Percentiles rank a stretch among this genome's conserved stretches.
phyloP scores from a whole-genome alignment of 257 asterid species.

The Echites panduratus region DNA sequence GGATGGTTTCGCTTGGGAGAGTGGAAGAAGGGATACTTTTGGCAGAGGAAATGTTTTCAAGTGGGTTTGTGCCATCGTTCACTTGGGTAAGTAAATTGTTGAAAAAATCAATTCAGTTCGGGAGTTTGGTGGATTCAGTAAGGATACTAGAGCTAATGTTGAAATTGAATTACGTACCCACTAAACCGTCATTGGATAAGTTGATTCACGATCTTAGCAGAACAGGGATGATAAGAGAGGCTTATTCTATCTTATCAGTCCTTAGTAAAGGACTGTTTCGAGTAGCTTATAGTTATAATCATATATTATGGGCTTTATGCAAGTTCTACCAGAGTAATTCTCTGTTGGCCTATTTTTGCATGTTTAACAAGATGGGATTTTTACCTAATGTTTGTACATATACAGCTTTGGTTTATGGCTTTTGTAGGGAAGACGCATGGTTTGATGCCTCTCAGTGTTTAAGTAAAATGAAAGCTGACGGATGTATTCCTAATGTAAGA shows the following conservation, averaged over 20 bases:
- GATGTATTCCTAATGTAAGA: slow-evolving; percentile 36
- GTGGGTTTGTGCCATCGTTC: slow-evolving; percentile 43
- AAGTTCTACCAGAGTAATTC: slow-evolving; percentile 25
- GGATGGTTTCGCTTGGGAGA: slow-evolving; percentile 31
- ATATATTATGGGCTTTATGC: slow-evolving; percentile 52
- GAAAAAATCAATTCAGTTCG: slow-evolving; percentile 33
- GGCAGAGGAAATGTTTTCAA: slow-evolving; percentile 38
- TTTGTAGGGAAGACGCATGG: slow-evolving; percentile 43
- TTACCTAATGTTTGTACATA: slow-evolving; percentile 35
- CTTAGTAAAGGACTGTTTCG: slow-evolving; percentile 25
- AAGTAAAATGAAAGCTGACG: slow-evolving; percentile 37
- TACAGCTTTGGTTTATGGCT: slow-evolving; percentile 54
- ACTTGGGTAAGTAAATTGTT: slow-evolving; percentile 35
- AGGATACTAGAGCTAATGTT: slow-evolving; percentile 35
- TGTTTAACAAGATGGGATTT: slow-evolving; percentile 46
- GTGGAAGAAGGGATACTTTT: slow-evolving; percentile 39
- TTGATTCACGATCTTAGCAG: slow-evolving; percentile 42
- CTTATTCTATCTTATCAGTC: slow-evolving; percentile 27
- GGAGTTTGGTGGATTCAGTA: slow-evolving; percentile 31
- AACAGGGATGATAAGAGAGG: slow-evolving; percentile 35
- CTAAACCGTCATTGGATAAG: slow-evolving; percentile 22
- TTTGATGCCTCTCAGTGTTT: slow-evolving; percentile 37
- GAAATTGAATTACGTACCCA: slow-evolving; percentile 32
- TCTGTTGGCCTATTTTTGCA: slow-evolving; percentile 45
- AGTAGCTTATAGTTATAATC: slow-evolving; percentile 32